Percentiles rank a stretch among this genome's conserved stretches.
These are phyloP conservation scores for Groenewaldozyma auringiensis DNA, from an alignment of 1,139 yeast species.

Conservation along the genomic window DNA sequence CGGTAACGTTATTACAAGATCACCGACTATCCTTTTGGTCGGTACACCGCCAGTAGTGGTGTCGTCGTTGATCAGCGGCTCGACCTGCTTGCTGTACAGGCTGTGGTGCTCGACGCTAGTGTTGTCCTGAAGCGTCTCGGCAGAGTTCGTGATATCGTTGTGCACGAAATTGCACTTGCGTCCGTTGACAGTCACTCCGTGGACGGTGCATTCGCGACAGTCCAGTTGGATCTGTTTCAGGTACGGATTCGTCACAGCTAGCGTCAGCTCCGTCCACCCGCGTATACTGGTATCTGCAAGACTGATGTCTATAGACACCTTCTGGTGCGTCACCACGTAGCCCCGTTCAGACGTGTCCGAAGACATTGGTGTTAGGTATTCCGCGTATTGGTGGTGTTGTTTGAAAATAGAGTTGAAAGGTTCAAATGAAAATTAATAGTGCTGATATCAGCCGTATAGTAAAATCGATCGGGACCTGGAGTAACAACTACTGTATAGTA, in stretches of 20 bases:
- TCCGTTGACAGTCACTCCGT: slow-evolving; percentile 57
- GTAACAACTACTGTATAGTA: not conserved
- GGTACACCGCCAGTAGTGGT: slow-evolving; percentile 32
- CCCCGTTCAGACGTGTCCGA: slow-evolving; percentile 2
- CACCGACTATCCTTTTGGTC: not conserved
- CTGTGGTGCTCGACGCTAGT: slow-evolving; percentile 51
- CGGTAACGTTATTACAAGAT: not conserved
- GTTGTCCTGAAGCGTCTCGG: slow-evolving; percentile 32
- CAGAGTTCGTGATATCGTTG: slow-evolving; percentile 43
- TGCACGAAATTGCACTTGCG: slow-evolving; percentile 44
- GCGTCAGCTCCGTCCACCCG: slow-evolving; percentile 81
- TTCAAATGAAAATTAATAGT: too few relatives aligned
- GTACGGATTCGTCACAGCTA: slow-evolving; percentile 59
- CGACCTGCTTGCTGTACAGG: slow-evolving; percentile 53
- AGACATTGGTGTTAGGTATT: not conserved
- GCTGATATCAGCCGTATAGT: too few relatives aligned
- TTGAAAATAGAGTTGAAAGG: too few relatives aligned
- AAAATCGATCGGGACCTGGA: not conserved
- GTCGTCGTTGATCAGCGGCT: slow-evolving; percentile 49
- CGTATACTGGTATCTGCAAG: slow-evolving; percentile 41
- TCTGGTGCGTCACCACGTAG: slow-evolving; percentile 42
- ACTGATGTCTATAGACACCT: slow-evolving; percentile 63
- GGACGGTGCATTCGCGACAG: slow-evolving; percentile 67
- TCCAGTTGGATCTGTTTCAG: slow-evolving; percentile 62
- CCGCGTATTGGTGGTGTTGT: too few relatives aligned